Evolutionary conservation across 345 rosid species (phyloP).

Genomic region (Bruguiera gymnorhiza): DNA sequence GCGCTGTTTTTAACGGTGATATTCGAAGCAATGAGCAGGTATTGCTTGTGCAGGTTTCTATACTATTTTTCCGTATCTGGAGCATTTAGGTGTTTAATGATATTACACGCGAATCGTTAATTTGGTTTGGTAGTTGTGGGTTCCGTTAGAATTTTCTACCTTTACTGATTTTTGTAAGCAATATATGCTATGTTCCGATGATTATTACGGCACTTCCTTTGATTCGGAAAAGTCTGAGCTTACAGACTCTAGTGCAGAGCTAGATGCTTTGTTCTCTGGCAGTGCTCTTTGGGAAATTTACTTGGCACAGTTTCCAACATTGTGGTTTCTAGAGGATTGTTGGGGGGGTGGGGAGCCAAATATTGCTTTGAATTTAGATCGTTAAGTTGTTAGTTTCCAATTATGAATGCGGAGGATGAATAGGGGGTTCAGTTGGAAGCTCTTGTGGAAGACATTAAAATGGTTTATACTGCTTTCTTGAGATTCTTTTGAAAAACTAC

Average conservation of each 20-base stretch:
- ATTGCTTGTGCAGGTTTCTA: constrained; percentile 10
- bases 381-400: constrained; percentile 43
- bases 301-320: constrained; percentile 66
- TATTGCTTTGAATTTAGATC: background rate
- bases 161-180: constrained; percentile 64
- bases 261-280: constrained; percentile 22
- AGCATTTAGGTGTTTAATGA: background rate
- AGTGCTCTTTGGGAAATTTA: constrained; percentile 52
- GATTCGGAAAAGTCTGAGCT: constrained; percentile 23
- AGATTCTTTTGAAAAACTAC: background rate
- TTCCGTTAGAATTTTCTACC: constrained; percentile 63
- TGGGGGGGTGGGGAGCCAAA: background rate
- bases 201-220: constrained; percentile 13
- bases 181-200: constrained; percentile 31
- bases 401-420: constrained; percentile 56
- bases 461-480: constrained; percentile 21
- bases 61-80: constrained; percentile 1
- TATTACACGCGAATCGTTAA: background rate
- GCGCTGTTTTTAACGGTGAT: constrained; percentile 68
- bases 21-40: constrained; percentile 88
- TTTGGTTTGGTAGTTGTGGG: constrained; percentile 32
- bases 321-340: background rate
- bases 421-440: constrained; percentile 60
- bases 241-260: constrained; percentile 21
- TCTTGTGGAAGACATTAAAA: constrained; percentile 56